Conservation (phyloP, 2,329 filamentous ascomycete genomes). For the Byssothecium circinans region DNA sequence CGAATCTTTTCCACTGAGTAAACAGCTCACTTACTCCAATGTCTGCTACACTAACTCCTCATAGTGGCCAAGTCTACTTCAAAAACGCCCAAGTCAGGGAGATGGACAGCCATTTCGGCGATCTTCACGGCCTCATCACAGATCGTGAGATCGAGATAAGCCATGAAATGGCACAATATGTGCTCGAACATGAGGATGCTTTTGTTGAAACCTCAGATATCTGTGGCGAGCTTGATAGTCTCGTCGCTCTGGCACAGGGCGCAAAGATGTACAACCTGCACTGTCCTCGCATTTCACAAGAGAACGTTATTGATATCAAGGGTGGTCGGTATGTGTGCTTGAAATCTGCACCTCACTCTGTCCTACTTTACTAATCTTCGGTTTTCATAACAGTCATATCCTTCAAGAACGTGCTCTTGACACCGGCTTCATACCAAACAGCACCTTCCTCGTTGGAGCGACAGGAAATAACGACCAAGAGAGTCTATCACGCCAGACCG, state of each 20-base stretch:
- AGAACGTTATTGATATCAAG: conserved; percentile 72
- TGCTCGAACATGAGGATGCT: conserved; percentile 69
- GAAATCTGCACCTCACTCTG: too few relatives aligned
- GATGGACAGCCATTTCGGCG: conserved; percentile 79
- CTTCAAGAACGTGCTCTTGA: conserved; percentile 82
- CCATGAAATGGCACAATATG: conserved; percentile 69
- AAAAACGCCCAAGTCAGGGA: conserved; percentile 82
- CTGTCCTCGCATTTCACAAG: conserved; percentile 67
- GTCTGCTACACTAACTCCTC: background rate
- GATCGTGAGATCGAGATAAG: conserved; percentile 90
- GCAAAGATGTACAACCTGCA: conserved; percentile 73
- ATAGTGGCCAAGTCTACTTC: conserved; percentile 69
- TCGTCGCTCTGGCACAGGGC: conserved; percentile 77
- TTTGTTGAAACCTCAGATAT: conserved; percentile 73
- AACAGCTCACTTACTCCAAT: background rate
- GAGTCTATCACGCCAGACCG: background rate
- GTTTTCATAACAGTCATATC: too few relatives aligned
- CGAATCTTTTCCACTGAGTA: conserved; percentile 71
- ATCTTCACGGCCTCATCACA: conserved; percentile 84
- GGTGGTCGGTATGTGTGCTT: conserved; percentile 63
- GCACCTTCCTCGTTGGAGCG: conserved; percentile 70
- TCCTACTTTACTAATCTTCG: too few relatives aligned
- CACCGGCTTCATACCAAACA: conserved; percentile 77
- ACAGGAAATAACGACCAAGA: conserved; percentile 14
- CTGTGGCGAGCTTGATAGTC: conserved; percentile 83